Percentiles rank a stretch among this genome's conserved stretches.
These are phyloP conservation scores for Monosporozyma unispora DNA, from an alignment of 805 yeast species.

Conservation along the genomic window DNA sequence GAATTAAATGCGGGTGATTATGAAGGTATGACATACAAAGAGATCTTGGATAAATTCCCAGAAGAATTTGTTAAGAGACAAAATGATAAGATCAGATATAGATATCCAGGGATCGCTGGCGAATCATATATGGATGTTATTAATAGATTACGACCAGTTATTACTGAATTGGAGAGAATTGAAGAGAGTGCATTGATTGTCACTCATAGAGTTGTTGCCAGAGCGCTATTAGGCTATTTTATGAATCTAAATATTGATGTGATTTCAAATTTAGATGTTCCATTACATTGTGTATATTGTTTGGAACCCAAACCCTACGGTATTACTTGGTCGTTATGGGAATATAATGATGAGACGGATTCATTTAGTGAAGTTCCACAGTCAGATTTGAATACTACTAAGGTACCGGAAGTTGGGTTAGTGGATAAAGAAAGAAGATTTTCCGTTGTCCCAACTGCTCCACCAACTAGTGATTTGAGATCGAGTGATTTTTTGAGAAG, in stretches of 20 bases:
- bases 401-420: slow-evolving; percentile 63
- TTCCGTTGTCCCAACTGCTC: slow-evolving; percentile 72
- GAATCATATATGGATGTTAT: slow-evolving; percentile 92
- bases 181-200: slow-evolving; percentile 76
- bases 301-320: slow-evolving; percentile 93
- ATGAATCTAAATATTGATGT: slow-evolving; percentile 71
- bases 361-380: slow-evolving; percentile 62
- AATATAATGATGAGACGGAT: slow-evolving; percentile 69
- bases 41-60: slow-evolving; percentile 65
- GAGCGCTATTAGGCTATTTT: slow-evolving; percentile 82
- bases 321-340: slow-evolving; percentile 85
- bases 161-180: slow-evolving; percentile 86
- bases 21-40: slow-evolving; percentile 88
- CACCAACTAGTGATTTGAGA: slow-evolving; percentile 27
- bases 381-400: slow-evolving; percentile 36
- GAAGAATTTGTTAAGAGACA: slow-evolving; percentile 71
- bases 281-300: slow-evolving; percentile 82
- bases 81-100: slow-evolving; percentile 67
- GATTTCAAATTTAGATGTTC: slow-evolving; percentile 86
- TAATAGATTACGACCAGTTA: slow-evolving; percentile 78
- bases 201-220: slow-evolving; percentile 84
- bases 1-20: slow-evolving; percentile 89
- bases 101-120: slow-evolving; percentile 97
- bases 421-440: slow-evolving; percentile 59
- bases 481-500: slow-evolving; percentile 11